A percentile compares a stretch with the other conserved stretches of the same genome.
Evolutionary conservation across 257 asterid genomes (phyloP).

Genomic region (Mitragyna speciosa): DNA sequence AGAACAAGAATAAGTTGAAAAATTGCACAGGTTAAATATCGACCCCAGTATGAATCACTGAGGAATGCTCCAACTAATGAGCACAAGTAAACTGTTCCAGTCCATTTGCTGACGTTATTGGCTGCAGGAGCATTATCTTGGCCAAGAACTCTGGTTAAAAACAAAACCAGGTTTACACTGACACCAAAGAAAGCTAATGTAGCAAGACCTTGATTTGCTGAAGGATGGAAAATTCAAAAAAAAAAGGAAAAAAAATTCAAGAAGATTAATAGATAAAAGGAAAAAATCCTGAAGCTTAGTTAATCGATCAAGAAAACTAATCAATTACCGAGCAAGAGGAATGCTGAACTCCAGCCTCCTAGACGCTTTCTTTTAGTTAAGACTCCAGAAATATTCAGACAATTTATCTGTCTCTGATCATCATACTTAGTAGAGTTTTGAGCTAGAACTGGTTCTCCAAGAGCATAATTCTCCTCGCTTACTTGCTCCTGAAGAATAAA

Average conservation of each 20-base stretch:
- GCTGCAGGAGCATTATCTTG: slow-evolving; percentile 78
- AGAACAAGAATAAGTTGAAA: slow-evolving; percentile 58
- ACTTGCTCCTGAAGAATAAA: slow-evolving; percentile 12
- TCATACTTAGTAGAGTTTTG: neutral
- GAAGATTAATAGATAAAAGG: too few relatives aligned
- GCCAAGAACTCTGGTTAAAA: slow-evolving; percentile 67
- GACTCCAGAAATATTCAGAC: neutral
- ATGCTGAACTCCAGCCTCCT: slow-evolving; percentile 67
- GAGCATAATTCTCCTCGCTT: neutral
- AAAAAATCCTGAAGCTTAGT: neutral
- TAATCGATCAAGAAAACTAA: neutral
- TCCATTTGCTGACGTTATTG: slow-evolving; percentile 79
- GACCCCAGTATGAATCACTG: slow-evolving; percentile 87
- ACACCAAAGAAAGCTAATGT: slow-evolving; percentile 82
- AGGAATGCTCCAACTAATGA: slow-evolving; percentile 78
- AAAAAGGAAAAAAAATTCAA: too few relatives aligned
- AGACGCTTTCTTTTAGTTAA: slow-evolving; percentile 21
- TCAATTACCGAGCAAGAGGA: slow-evolving; percentile 56
- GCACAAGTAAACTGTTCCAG: slow-evolving; percentile 79
- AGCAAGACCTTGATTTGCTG: slow-evolving; percentile 83
- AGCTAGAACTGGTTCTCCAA: slow-evolving; percentile 11
- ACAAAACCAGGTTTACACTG: slow-evolving; percentile 76
- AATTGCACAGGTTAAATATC: slow-evolving; percentile 66
- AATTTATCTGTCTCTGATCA: slow-evolving; percentile 1
- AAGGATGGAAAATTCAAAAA: too few relatives aligned